Conservation (phyloP, 208 protist species). For the Trichomonas gallinae region DNA sequence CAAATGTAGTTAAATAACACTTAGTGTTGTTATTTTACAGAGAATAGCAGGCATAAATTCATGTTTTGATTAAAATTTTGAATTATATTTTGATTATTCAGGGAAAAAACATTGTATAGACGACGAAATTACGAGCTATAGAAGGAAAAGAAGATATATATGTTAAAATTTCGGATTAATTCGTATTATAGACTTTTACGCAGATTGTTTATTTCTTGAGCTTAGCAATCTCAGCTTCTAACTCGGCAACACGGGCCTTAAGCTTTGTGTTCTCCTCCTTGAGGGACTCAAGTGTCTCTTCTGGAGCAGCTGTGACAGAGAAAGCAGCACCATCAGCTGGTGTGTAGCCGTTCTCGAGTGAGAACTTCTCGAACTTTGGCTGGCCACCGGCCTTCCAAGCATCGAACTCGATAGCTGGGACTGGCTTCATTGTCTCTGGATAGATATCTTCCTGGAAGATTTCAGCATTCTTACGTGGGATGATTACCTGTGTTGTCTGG, state of each 20-base stretch:
- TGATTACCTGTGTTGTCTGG: neutral
- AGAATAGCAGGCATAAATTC: too few species aligned
- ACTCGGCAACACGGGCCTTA: neutral
- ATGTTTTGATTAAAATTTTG: too few species aligned
- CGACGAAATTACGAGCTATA: too few species aligned
- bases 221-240: neutral
- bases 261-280: neutral
- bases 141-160: too few species aligned
- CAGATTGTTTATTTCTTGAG: neutral
- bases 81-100: too few species aligned
- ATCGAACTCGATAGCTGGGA: neutral
- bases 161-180: too few species aligned
- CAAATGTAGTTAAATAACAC: too few species aligned
- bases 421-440: neutral
- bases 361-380: neutral
- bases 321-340: neutral
- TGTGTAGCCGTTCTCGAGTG: neutral
- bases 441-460: conserved; percentile 20
- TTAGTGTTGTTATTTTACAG: too few species aligned
- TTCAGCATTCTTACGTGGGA: neutral
- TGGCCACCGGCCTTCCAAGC: neutral
- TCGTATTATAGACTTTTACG: neutral
- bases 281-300: neutral
- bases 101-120: too few species aligned
- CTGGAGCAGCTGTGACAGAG: neutral